A percentile compares a stretch with the other conserved stretches of the same genome.
These are phyloP conservation scores for Cytospora mali DNA, from an alignment of 2,329 filamentous ascomycete genomes.

Conservation along the genomic window DNA sequence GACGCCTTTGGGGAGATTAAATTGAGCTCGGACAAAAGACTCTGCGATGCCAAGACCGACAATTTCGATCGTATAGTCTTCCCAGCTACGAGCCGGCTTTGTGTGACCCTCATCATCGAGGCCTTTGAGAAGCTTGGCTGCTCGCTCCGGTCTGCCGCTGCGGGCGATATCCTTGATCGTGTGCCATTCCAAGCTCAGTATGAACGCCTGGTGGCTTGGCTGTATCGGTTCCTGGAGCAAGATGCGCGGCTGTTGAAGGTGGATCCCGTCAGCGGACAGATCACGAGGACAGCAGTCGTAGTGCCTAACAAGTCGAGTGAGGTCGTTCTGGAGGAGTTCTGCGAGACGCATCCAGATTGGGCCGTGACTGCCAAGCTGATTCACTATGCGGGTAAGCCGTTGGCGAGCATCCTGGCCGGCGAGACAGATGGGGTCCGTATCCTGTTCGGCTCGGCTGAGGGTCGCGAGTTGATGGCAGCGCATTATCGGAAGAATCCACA, in stretches of 20 bases:
- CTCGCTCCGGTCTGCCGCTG: constrained; percentile 27
- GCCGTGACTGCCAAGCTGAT: constrained; percentile 32
- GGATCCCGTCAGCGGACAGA: background rate
- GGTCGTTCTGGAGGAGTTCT: constrained; percentile 35
- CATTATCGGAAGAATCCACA: background rate
- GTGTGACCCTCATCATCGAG: constrained; percentile 37
- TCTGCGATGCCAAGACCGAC: too few species aligned
- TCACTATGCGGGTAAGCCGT: constrained; percentile 19
- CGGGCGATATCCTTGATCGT: constrained; percentile 30
- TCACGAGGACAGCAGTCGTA: constrained; percentile 35
- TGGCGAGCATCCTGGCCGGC: constrained; percentile 28
- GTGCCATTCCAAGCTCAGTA: constrained; percentile 36
- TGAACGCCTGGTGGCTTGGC: constrained; percentile 35
- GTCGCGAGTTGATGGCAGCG: background rate
- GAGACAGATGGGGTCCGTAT: constrained; percentile 27
- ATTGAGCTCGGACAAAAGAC: background rate
- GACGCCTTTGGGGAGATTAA: background rate
- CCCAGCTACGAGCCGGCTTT: constrained; percentile 31
- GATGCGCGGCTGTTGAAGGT: constrained; percentile 33
- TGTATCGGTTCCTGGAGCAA: constrained; percentile 40
- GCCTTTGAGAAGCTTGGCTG: constrained; percentile 41
- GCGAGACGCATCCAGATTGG: constrained; percentile 34
- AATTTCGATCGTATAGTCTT: constrained; percentile 35
- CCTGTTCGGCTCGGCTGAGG: constrained; percentile 28
- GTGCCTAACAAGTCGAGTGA: constrained; percentile 32